Conservation (phyloP, 2,329 filamentous ascomycete species). For the Zymoseptoria crescenta region DNA sequence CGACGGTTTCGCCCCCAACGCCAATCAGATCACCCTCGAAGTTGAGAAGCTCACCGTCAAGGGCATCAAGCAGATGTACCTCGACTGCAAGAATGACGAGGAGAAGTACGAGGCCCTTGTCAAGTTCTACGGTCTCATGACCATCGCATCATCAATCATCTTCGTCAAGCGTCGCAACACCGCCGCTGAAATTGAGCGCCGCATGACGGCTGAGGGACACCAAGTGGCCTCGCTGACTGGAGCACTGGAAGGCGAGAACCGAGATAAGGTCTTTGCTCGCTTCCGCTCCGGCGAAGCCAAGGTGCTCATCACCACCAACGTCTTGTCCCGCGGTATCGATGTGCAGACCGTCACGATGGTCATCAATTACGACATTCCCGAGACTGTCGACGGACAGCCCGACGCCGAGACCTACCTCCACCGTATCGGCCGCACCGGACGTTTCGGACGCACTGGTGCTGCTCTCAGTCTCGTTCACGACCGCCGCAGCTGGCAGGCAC, state of each 20-base stretch:
- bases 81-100: constrained; percentile 75
- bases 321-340: constrained; percentile 91
- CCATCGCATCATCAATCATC: constrained; percentile 93
- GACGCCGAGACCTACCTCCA: constrained; percentile 96
- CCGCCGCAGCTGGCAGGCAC: constrained; percentile 67
- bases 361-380: constrained; percentile 74
- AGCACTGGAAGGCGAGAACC: constrained; percentile 72
- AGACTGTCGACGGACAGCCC: constrained; percentile 55
- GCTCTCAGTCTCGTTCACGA: constrained; percentile 92
- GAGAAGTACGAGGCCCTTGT: constrained; percentile 85
- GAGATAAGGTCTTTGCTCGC: constrained; percentile 75
- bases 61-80: constrained; percentile 95
- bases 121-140: constrained; percentile 92
- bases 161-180: constrained; percentile 93
- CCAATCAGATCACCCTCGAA: constrained; percentile 79
- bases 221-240: constrained; percentile 85
- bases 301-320: constrained; percentile 96
- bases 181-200: constrained; percentile 72
- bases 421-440: constrained; percentile 91
- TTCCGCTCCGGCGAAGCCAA: constrained; percentile 85
- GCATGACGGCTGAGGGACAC: constrained; percentile 84
- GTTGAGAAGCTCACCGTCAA: constrained; percentile 91
- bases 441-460: constrained; percentile 93
- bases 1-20: constrained; percentile 70
- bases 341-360: constrained; percentile 91